Evolutionary conservation across 768 basidiomycete species (phyloP), one percentile per base, ranked within the genome.

Genomic region (Tephrocybe sp.): DNA sequence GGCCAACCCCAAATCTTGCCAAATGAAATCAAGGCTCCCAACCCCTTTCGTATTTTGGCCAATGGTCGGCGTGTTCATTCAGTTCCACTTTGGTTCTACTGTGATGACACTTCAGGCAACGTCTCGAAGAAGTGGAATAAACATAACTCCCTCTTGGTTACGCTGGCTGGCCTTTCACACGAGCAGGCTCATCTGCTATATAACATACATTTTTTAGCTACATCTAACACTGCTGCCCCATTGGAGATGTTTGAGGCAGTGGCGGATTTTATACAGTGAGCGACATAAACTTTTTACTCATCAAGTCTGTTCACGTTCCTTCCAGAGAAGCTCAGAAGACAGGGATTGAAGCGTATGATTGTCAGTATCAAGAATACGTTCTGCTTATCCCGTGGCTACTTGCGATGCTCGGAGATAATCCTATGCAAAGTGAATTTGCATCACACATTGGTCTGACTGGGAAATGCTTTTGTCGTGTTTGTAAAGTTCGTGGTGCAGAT

Each of bases 401-500:
- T 1, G 69, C 67, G 0, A 25, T 73, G 9, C 60, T 69, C 0
- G 75, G 74, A 0, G 73, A 78, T 51, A 77, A 78, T 53, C 76
- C 73, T 0, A 76, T 75, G 75, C 70, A 69, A 24, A 68, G 73
- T 38, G 70, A 76, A 54, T 57, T 76, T 50, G 65, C 73, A 0
- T 76, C 66, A 39, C 77, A 79, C 43, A 66, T 75, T 48, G 75
- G 72, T 0, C 48, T 72, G 10, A 45, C 37, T 0, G 72, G 66
- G 0, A 71, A 69, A 23, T 62, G 58, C 23, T 74, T 75, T 53
- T 79, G 77, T 46, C 63, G 69, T 2, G 56, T 53, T 0, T 79
- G 77, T 49, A 53, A 57, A 51, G 73, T 71, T n/a, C n/a, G n/a
- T n/a, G n/a, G n/a, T n/a, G n/a, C n/a, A n/a, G n/a, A n/a, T n/a